Conservation (phyloP, 148 eudicot genomes). For the Chenopodium suecicum region DNA sequence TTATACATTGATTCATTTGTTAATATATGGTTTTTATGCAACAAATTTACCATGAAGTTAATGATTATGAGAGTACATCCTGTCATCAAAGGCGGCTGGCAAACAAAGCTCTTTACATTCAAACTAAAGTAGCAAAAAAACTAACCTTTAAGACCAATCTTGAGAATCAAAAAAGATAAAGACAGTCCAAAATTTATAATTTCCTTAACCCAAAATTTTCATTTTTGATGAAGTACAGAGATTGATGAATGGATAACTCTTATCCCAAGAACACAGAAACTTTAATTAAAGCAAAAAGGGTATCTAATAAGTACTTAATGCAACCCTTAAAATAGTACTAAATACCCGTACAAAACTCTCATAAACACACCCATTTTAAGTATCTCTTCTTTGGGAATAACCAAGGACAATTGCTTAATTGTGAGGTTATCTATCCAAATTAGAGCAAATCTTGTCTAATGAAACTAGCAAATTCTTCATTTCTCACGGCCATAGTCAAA, state of each 20-base stretch:
- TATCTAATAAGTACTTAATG: slow-evolving; percentile 26
- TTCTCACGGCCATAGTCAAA: background rate
- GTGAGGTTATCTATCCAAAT: slow-evolving; percentile 20
- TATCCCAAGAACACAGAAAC: slow-evolving; percentile 29
- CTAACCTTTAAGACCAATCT: slow-evolving; percentile 44
- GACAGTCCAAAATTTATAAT: slow-evolving; percentile 20
- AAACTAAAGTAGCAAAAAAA: slow-evolving; percentile 50
- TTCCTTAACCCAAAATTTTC: background rate
- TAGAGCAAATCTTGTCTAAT: background rate
- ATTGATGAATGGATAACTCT: slow-evolving; percentile 28
- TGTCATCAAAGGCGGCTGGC: slow-evolving; percentile 38
- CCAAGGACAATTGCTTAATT: slow-evolving; percentile 22
- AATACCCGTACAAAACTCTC: slow-evolving; percentile 24
- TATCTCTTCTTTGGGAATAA: slow-evolving; percentile 16
- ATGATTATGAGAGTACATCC: background rate
- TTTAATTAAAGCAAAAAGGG: slow-evolving; percentile 38
- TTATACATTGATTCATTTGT: background rate
- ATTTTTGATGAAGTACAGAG: slow-evolving; percentile 11
- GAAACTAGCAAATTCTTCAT: too few species aligned
- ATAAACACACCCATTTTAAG: slow-evolving; percentile 11
- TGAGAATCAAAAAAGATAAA: slow-evolving; percentile 50
- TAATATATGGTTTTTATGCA: background rate
- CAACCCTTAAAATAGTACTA: slow-evolving; percentile 3
- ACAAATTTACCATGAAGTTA: background rate
- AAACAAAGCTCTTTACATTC: slow-evolving; percentile 33